phyloP scores from a whole-genome alignment of 768 basidiomycete species.

The Piloderma croceum region DNA sequence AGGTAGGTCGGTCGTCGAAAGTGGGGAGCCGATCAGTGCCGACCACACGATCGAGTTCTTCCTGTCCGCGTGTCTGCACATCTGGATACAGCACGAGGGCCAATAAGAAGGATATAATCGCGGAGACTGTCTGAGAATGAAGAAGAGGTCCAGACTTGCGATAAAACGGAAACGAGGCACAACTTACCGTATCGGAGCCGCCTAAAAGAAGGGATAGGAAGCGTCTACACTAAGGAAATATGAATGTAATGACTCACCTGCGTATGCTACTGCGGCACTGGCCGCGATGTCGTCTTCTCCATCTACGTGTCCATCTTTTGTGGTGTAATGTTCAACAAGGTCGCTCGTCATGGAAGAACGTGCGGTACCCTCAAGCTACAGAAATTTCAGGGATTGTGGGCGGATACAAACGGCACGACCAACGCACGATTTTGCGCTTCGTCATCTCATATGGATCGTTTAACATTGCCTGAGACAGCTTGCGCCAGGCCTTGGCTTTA shows the following conservation, averaged over 20 bases:
- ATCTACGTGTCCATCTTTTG: slow-evolving; percentile 1
- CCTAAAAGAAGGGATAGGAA: slow-evolving; percentile 14
- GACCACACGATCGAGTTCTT: slow-evolving; percentile 27
- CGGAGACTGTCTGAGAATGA: slow-evolving; percentile 18
- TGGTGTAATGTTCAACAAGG: background rate
- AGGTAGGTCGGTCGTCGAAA: slow-evolving; percentile 20
- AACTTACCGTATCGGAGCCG: slow-evolving; percentile 26
- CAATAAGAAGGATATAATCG: slow-evolving; percentile 13
- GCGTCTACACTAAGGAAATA: background rate
- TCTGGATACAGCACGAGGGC: slow-evolving; percentile 25
- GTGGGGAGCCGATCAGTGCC: slow-evolving; percentile 24
- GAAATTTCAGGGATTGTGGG: too few species aligned
- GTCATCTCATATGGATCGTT: slow-evolving; percentile 10
- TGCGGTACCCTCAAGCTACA: too few species aligned
- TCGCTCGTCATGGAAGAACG: too few species aligned
- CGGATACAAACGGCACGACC: background rate
- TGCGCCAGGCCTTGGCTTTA: slow-evolving; percentile 3
- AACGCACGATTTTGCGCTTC: background rate
- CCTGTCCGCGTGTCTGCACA: slow-evolving; percentile 23
- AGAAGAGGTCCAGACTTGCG: background rate
- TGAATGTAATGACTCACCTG: slow-evolving; percentile 11
- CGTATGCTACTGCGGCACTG: slow-evolving; percentile 14
- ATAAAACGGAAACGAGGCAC: background rate
- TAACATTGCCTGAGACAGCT: background rate
- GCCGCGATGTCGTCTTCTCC: slow-evolving; percentile 15